Evolutionary conservation across 495 filamentous ascomycete genomes (phyloP), one percentile per base, ranked within the genome.

Genomic region (Oleoguttula mirabilis): DNA sequence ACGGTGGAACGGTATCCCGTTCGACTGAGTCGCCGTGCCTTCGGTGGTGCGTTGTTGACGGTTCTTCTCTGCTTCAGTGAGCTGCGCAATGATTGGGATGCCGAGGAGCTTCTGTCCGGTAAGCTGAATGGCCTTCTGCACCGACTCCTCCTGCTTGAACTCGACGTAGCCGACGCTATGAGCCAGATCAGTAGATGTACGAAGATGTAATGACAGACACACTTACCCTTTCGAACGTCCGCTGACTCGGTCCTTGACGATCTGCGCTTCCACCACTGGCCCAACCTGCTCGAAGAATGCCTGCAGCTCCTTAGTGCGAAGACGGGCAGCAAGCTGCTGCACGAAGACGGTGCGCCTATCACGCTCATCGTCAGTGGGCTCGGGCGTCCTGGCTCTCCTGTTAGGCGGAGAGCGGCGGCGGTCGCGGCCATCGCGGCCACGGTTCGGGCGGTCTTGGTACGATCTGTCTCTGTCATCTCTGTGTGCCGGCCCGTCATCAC

Each of bases 21-120:
- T 80, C 10, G 74, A 69, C 42, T 68, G 68, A 50, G 71, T 76
- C 33, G 78, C 71, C 46, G 66, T 69, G 50, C 70, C 68, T 48
- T 92, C 86, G 39, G 82, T 74, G 53, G 74, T 88, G 50, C 87
- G 85, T 41, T 84, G 84, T 71, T 95, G 90, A 37, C 92, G 88
- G 58, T 99, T 99, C 69, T 99, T 99, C 63, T 99, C 92, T 48
- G 90, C 92, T 68, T 99, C 92, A 50, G 92, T 95, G 58, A 94
- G 77, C 66, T 96, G 88, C 19, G 85, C 92, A 52, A 99, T 99
- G 61, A 99, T 90, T 14, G 92, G 92, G 52, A 96, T 94, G 69
- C 87, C 88, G 82, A 92, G 67, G 67, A 99, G 83, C 63, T 88
- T 92, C 68, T 96, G 92, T 61, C 92, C 92, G 60, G 92, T 99